A percentile compares a stretch with the other conserved stretches of the same genome.
phyloP scores from a whole-genome alignment of 2,329 filamentous ascomycete species.

The Pezicula carpinea region DNA sequence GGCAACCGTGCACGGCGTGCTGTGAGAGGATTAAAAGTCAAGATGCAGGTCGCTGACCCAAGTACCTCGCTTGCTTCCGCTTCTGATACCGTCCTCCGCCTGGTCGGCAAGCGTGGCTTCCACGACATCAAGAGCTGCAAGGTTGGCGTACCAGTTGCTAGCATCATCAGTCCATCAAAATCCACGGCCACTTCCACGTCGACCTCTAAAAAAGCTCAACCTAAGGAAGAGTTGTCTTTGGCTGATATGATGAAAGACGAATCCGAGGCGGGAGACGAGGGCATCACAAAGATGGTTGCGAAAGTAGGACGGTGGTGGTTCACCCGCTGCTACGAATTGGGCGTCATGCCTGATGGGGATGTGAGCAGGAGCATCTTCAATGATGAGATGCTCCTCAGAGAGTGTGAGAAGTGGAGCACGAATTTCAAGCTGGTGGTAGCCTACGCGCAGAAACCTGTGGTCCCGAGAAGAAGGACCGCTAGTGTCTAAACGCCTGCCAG shows the following conservation, averaged over 20 bases:
- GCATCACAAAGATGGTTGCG: slow-evolving; percentile 87
- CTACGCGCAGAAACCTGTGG: slow-evolving; percentile 47
- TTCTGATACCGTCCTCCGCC: slow-evolving; percentile 57
- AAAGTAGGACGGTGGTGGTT: slow-evolving; percentile 97
- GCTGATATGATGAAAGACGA: slow-evolving; percentile 71
- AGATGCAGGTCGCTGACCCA: slow-evolving; percentile 56
- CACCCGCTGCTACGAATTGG: slow-evolving; percentile 80
- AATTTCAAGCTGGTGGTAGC: slow-evolving; percentile 89
- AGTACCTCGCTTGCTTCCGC: slow-evolving; percentile 57
- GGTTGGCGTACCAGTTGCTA: slow-evolving; percentile 71
- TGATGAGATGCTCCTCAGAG: slow-evolving; percentile 68
- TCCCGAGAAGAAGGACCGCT: slow-evolving; percentile 19
- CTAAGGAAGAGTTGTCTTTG: slow-evolving; percentile 49
- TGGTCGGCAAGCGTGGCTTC: slow-evolving; percentile 67
- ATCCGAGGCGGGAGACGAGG: slow-evolving; percentile 69
- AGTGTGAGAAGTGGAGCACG: slow-evolving; percentile 83
- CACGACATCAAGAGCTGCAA: slow-evolving; percentile 69
- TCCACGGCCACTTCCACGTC: slow-evolving; percentile 15
- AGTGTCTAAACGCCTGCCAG: slow-evolving; percentile 17
- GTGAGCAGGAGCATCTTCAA: slow-evolving; percentile 67
- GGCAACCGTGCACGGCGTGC: slow-evolving; percentile 65
- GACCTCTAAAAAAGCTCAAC: slow-evolving; percentile 14
- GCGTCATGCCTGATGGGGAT: slow-evolving; percentile 44
- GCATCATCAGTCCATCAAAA: slow-evolving; percentile 35
- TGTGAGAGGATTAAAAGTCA: slow-evolving; percentile 67